Evolutionary conservation across 345 rosid species (phyloP).

Genomic region (Noccaea bulbosa): DNA sequence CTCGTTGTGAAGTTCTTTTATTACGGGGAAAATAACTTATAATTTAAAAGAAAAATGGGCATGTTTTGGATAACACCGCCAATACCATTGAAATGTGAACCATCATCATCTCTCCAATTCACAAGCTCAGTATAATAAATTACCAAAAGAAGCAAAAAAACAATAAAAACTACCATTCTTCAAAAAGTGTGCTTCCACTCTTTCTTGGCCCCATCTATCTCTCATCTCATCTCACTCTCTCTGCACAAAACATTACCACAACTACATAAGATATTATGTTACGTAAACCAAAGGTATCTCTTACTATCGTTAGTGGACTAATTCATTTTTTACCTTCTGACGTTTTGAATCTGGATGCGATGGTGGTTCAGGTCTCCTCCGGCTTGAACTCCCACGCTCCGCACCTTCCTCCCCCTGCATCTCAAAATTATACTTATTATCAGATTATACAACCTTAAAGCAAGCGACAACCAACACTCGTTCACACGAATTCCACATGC

Average conservation of each 20-base stretch:
- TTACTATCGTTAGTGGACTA: background rate
- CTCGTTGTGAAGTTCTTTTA: background rate
- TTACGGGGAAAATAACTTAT: background rate
- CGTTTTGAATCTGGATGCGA: conserved; percentile 46
- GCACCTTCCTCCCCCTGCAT: conserved; percentile 33
- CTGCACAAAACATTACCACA: conserved; percentile 32
- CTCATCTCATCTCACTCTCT: conserved; percentile 45
- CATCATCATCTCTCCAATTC: conserved; percentile 12
- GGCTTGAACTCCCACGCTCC: conserved; percentile 35
- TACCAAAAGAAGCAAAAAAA: conserved; percentile 3
- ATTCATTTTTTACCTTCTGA: conserved; percentile 40
- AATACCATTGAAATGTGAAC: conserved; percentile 19
- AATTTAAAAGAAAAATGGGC: conserved; percentile 7
- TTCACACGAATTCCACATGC: background rate
- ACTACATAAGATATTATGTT: background rate
- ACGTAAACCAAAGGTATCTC: conserved; percentile 1
- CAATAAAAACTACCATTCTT: conserved; percentile 5
- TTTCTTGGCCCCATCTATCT: conserved; percentile 20
- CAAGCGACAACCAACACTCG: too few species aligned
- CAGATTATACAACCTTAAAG: background rate
- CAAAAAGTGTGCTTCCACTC: conserved; percentile 34
- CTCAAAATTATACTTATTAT: background rate
- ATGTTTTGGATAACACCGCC: conserved; percentile 32
- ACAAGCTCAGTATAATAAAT: conserved; percentile 16
- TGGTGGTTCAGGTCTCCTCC: conserved; percentile 28